Base-by-base conservation (phyloP, 805 yeast genomes). In the Lipomyces anomalus region DNA sequence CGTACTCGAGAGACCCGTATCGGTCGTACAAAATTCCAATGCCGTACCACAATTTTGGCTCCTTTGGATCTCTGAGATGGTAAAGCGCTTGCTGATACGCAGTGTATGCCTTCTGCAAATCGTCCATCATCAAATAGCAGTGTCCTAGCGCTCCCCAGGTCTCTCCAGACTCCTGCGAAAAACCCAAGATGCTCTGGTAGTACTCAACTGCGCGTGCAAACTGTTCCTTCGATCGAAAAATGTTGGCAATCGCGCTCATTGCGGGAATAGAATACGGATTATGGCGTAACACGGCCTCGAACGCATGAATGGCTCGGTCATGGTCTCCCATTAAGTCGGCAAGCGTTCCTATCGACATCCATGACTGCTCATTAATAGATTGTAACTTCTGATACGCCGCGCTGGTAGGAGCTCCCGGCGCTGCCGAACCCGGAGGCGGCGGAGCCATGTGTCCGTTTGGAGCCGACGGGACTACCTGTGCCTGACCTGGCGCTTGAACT, bases 11-110 rank as follows among this genome's bases (percentile, higher is more conserved):
- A 4, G 95, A 84, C 22, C 97, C 98, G 64, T 92, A 92, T 43
- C 98, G 74, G 66, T 92, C 98, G 65, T 92, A 92, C 50, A 92
- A 73, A 48, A 92, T 92, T 29, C 98, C 98, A 55, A 92, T 90
- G 0, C 98, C 98, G 66, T 92, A 97, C 98, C 98, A 92, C 57
- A 92, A 75, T 63, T 88, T 88, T 46, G 97, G 97, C 44, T 89
- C 97, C 57, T 87, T 86, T 38, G 96, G 94, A 61, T 92, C 90
- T 53, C 84, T 86, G 61, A 89, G 69, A 63, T 87, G 92, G 65
- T 85, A 84, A 40, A 92, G 71, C 2, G 97, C 97, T 62, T 94
- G 89, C 69, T 92, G 98, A 68, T 92, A 92, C 2, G 97, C 95
- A 37, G 89, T 83, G 64, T 92, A 92, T 5, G 97, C 97, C 58